Evolutionary conservation across 257 asterid species (phyloP).

Genomic region (Solanum lignicaule): DNA sequence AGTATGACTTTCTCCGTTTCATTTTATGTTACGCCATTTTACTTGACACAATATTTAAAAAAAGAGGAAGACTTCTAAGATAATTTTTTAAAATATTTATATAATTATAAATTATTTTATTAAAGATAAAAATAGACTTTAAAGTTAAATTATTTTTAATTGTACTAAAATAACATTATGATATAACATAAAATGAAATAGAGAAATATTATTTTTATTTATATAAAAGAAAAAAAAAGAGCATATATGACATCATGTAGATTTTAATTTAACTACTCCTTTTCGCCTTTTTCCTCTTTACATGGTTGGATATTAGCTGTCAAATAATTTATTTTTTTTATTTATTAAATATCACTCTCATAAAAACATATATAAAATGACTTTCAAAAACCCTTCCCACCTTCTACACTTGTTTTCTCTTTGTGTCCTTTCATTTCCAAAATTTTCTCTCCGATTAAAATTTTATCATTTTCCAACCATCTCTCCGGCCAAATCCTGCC

Average conservation of each 20-base stretch:
- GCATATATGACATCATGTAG: constrained; percentile 11
- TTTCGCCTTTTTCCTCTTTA: not conserved
- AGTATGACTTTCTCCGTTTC: too few species aligned
- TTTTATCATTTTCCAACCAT: not conserved
- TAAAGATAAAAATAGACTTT: too few species aligned
- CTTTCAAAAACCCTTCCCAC: constrained; percentile 7
- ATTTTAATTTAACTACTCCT: not conserved
- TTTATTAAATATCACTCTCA: not conserved
- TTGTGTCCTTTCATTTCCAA: constrained; percentile 5
- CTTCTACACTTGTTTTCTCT: not conserved
- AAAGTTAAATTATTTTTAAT: too few species aligned
- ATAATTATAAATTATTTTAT: too few species aligned
- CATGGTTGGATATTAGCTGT: constrained; percentile 41
- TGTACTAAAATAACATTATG: not conserved
- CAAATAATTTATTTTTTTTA: not conserved
- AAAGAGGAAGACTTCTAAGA: too few species aligned
- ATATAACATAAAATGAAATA: not conserved
- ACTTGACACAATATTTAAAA: accelerated
- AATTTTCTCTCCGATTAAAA: not conserved
- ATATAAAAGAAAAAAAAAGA: not conserved
- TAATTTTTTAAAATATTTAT: too few species aligned
- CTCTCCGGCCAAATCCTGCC: not conserved
- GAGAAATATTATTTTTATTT: not conserved
- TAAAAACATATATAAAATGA: not conserved
- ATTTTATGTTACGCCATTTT: not conserved